Base-by-base conservation (phyloP, 306 rosid genomes). In the Acacia crassicarpa region DNA sequence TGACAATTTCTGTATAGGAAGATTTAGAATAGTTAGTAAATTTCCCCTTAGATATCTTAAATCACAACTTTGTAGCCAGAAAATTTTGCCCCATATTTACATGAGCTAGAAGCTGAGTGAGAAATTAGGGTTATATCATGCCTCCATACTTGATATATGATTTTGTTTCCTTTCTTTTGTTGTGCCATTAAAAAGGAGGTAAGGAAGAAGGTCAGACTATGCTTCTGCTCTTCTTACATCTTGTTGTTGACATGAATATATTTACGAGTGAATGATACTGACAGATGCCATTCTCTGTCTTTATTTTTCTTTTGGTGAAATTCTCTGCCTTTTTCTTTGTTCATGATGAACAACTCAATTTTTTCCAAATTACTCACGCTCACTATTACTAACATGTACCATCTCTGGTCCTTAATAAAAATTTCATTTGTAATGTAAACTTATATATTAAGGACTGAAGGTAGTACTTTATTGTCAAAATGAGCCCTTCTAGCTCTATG, bases 11-110 rank as follows among this genome's bases (percentile, higher is more conserved):
- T 81, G 76, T 54, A 81, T 78, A 69, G 85, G 70, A 12, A 27
- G 49, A 75, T 74, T 81, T 71, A 13, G 63, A 68, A 79, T 41
- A 77, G 82, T 54, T 66, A 87, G 89, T 86, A 69, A 67, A 76
- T 86, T 78, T 80, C 88, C 81, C 86, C 84, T 58, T 78, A 84
- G 77, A 67, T 79, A 81, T 70, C 77, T 82, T 89, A 79, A 83
- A 81, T 77, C 89, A 78, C 76, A 83, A 89, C 85, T 90, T 91
- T 91, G 91, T 88, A 90, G 87, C 82, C 85, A 77, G 88, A 80
- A 81, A 86, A 86, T 85, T 84, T 87, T 86, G 88, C 86, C 85
- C 85, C 84, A 71, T 86, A 87, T 82, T 78, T 83, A 82, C 90
- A 86, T 76, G 85, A 85, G 83, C 78, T 81, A 82, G 58, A 80